Evolutionary conservation across 371 early-diverging fungal species (phyloP).

Genomic region (Mortierella sp.): DNA sequence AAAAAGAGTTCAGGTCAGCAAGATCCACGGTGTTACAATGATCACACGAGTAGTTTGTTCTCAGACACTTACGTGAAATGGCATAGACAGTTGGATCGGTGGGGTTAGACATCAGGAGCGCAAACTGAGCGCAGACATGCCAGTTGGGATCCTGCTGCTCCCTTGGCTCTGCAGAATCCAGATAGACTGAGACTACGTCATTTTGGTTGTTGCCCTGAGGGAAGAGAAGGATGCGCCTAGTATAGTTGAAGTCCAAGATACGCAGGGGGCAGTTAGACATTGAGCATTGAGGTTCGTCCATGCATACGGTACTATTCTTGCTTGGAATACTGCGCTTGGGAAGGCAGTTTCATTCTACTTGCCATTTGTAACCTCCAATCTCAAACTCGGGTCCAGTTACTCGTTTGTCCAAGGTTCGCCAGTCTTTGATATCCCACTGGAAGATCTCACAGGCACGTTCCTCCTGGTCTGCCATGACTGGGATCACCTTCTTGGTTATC

Average conservation of each 20-base stretch:
- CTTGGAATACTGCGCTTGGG: no score
- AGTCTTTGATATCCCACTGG: slow-evolving; percentile 70
- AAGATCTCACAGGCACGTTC: slow-evolving; percentile 60
- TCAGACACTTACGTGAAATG: slow-evolving; percentile 63
- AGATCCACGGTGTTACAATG: background rate
- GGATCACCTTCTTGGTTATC: slow-evolving; percentile 44
- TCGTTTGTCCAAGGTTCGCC: slow-evolving; percentile 62
- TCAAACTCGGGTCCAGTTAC: slow-evolving; percentile 67
- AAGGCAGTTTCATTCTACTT: slow-evolving; percentile 13
- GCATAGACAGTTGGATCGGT: slow-evolving; percentile 75
- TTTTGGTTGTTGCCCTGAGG: slow-evolving; percentile 86
- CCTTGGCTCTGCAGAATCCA: slow-evolving; percentile 83
- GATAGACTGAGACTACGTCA: slow-evolving; percentile 81
- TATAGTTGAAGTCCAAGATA: background rate
- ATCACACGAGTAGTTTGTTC: background rate
- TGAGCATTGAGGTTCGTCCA: no score
- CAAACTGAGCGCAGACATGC: slow-evolving; percentile 93
- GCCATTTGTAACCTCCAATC: slow-evolving; percentile 71
- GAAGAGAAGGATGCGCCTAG: slow-evolving; percentile 89
- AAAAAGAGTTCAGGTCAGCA: background rate
- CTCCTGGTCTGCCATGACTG: slow-evolving; percentile 56
- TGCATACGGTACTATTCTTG: no score
- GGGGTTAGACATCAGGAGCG: slow-evolving; percentile 81
- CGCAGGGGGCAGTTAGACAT: background rate
- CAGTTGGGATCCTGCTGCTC: slow-evolving; percentile 66